Percentiles rank a stretch among this genome's conserved stretches.
These are phyloP conservation scores for Firmiana major DNA, from an alignment of 345 rosid species.

Conservation along the genomic window DNA sequence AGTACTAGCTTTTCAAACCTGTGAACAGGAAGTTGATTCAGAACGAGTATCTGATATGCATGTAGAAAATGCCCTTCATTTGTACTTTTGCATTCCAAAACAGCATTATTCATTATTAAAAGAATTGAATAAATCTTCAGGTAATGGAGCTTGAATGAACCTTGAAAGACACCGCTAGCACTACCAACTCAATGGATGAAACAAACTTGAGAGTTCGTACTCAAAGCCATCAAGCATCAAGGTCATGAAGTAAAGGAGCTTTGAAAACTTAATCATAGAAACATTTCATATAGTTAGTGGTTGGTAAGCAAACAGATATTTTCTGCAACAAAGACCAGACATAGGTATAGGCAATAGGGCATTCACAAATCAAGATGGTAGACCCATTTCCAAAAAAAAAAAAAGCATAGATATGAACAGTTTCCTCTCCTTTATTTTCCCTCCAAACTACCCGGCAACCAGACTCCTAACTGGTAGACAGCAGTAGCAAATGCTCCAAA, in stretches of 20 bases:
- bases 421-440: neutral
- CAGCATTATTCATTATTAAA: neutral
- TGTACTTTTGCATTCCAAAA: neutral
- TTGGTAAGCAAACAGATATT: neutral
- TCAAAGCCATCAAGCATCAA: slow-evolving; percentile 1
- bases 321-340: neutral
- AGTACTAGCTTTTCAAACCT: neutral
- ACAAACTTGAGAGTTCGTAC: neutral
- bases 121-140: neutral
- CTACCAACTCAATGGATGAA: neutral
- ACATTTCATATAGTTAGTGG: neutral
- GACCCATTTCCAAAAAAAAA: neutral
- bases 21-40: neutral
- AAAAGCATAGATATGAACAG: no score
- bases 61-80: neutral
- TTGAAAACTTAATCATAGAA: neutral
- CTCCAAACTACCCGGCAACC: neutral
- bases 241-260: neutral
- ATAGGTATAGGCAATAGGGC: no score
- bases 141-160: no score
- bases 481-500: neutral
- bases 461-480: neutral
- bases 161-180: neutral
- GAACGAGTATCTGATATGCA: neutral
- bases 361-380: neutral